Base-by-base conservation (phyloP, 1,284 basidiomycete genomes). In the Apiotrichum laibachii region DNA sequence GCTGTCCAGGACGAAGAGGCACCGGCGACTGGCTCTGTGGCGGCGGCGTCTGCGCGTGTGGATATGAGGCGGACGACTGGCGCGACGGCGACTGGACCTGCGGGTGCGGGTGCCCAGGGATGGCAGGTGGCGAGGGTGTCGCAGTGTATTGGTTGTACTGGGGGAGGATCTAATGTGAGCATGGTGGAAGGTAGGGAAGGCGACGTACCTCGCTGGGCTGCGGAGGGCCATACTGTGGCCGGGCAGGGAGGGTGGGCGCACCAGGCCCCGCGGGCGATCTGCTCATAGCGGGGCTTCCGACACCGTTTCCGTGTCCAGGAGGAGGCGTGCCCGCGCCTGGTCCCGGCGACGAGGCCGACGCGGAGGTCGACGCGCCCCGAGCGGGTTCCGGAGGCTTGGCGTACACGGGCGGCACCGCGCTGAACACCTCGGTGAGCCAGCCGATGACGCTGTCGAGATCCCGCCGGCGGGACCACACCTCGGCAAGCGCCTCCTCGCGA, bases 401-500 rank as follows among this genome's bases (percentile, higher is more conserved):
- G 73, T 94, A 97, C 15, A 98, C 86, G 6, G 95, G 94, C 46
- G 95, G 94, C 59, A 87, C 84, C 31, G 81, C 81, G 10, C 89
- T 92, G 79, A 99, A 99, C 59, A 88, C 82, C 44, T 85, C 83
- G 67, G 67, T 65, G 7, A 80, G 66, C 46, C 72, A 70, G 26
- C 57, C 54, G 6, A 80, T 61, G 7, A 80, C 64, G 8, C 59
- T 61, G 22, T 67, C 64, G 9, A 77, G 62, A 54, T 52, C 86
- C 76, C 88, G 88, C 52, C 84, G 95, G 92, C 72, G 92, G 67
- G 83, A 81, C 63, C 82, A 80, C 95, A 96, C 98, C 58, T 85
- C 80, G 39, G 81, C 81, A 42, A 89, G 73, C 65, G 72, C 67
- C 18, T 71, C 68, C 34, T 73, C 73, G 33, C 66, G 67, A 1